Base-by-base conservation (phyloP, 208 protist species). In the Novymonas esmeraldas region DNA sequence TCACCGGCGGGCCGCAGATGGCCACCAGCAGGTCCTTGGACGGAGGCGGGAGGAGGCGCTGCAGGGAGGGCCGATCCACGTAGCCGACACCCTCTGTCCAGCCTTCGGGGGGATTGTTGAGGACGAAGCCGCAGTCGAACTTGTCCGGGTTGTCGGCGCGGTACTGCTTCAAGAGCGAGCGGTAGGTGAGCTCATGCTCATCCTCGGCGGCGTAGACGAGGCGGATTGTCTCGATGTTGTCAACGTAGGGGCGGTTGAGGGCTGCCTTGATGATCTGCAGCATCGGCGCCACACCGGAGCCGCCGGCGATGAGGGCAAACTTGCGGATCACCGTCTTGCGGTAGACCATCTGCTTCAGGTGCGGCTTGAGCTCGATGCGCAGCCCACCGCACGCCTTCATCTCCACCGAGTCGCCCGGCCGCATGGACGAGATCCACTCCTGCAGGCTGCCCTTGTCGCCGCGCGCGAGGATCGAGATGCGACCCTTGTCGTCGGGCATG, bases 1-100 rank as follows among this genome's bases (percentile, higher is more conserved):
- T 93, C 28, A 87, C 79, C 42, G 79, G 82, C 26, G 87, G 87
- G 3, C 87, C 87, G 67, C 87, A 93, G 58, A 93, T 90, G n/a
- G 78, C 87, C 7, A 93, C 67, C n/a, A 93, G 67, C 49, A 89
- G 65, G 51, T 87, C 87, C 50, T 85, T 78, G 20, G 75, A 81
- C 28, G 87, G 84, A 1, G 81, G 61, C 45, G 76, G 85, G 44
- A 92, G 45, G 22, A 48, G 60, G 13, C 61, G 67, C 46, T 82
- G 78, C 39, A 91, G 56, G 0, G 70, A 60, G 24, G 29, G 18
- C 2, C 63, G 49, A 31, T 85, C 78, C 31, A 90, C 70, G 68
- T 82, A 90, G 26, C 81, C 84, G 20, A 90, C 84, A 39, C 86
- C 84, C 41, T 70, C 81, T 10, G 84, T 90, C 84, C 84, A 90